Percentiles rank a stretch among this genome's conserved stretches.
These are phyloP conservation scores for Penicillium salamii DNA, from an alignment of 495 filamentous ascomycete species.

Conservation along the genomic window DNA sequence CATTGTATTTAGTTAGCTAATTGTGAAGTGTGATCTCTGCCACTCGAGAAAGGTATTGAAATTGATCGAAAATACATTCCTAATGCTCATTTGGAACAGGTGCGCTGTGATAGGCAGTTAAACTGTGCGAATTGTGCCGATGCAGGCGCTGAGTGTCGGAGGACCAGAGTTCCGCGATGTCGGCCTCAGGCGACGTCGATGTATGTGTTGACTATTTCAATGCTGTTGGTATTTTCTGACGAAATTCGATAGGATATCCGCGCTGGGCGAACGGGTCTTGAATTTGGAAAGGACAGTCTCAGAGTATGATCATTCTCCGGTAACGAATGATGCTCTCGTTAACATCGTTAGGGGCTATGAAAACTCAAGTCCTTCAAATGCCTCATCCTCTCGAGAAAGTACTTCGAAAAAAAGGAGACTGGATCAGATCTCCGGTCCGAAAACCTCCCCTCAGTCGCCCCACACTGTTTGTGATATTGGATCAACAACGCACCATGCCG, in stretches of 20 bases:
- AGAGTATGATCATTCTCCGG: constrained; percentile 1
- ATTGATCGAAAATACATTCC: not conserved
- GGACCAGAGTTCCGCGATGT: constrained; percentile 12
- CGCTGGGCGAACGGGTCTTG: constrained; percentile 14
- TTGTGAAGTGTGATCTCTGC: constrained; percentile 25
- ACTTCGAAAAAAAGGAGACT: constrained; percentile 8
- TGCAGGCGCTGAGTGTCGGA: constrained; percentile 20
- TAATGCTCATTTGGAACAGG: constrained; percentile 1
- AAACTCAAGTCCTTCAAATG: not conserved
- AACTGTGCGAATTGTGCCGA: constrained; percentile 28
- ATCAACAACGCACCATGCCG: constrained; percentile 23
- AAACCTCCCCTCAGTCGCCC: constrained; percentile 6
- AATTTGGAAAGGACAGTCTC: constrained; percentile 16
- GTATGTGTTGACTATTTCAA: constrained; percentile 2
- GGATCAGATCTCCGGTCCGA: not conserved
- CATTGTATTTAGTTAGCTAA: constrained; percentile 3
- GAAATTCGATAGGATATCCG: not conserved
- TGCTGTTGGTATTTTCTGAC: not conserved
- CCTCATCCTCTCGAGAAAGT: not conserved
- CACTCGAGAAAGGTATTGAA: constrained; percentile 19
- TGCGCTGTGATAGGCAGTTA: constrained; percentile 23
- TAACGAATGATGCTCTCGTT: not conserved
- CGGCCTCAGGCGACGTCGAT: constrained; percentile 9
- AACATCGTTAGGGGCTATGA: not conserved
- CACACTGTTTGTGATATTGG: constrained; percentile 3